These are phyloP conservation scores for Pichia gijzeniarum DNA, from an alignment of 805 yeast species.

Conservation along the genomic window DNA sequence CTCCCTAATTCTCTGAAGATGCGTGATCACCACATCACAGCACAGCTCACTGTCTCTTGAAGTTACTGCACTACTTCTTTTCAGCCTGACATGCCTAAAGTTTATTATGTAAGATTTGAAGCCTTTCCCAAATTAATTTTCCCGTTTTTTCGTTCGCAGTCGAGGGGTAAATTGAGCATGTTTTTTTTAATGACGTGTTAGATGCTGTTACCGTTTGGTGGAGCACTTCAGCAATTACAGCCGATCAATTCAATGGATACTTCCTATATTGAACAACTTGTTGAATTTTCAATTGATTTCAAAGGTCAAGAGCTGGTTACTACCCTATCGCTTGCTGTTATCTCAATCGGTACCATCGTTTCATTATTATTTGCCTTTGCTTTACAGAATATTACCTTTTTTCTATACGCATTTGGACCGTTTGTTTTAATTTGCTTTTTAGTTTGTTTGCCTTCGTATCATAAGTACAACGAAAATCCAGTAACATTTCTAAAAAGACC, in stretches of 20 bases:
- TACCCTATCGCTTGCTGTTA: conserved; percentile 20
- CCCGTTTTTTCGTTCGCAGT: no score
- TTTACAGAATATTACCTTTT: conserved; percentile 36
- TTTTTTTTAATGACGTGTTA: no score
- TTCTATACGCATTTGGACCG: conserved; percentile 35
- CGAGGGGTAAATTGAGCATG: no score
- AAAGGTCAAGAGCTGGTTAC: conserved; percentile 46
- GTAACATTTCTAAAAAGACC: conserved; percentile 39
- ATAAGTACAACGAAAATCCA: conserved; percentile 44
- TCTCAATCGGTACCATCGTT: conserved; percentile 30
- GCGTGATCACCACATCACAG: no score
- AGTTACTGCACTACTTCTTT: no score
- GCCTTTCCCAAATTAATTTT: no score
- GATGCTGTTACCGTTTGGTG: no score
- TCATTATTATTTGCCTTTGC: conserved; percentile 45
- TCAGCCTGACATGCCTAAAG: no score
- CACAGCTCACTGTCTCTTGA: no score
- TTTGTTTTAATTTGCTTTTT: conserved; percentile 30
- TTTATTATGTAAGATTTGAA: no score
- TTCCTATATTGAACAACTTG: conserved; percentile 20
- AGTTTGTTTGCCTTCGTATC: conserved; percentile 53
- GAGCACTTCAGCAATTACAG: no score
- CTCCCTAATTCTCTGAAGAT: no score
- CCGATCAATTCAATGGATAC: conserved; percentile 21
- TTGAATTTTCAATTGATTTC: conserved; percentile 37